Base-by-base conservation (phyloP, 2,329 filamentous ascomycete species). In the Neoscytalidium dimidiatum region DNA sequence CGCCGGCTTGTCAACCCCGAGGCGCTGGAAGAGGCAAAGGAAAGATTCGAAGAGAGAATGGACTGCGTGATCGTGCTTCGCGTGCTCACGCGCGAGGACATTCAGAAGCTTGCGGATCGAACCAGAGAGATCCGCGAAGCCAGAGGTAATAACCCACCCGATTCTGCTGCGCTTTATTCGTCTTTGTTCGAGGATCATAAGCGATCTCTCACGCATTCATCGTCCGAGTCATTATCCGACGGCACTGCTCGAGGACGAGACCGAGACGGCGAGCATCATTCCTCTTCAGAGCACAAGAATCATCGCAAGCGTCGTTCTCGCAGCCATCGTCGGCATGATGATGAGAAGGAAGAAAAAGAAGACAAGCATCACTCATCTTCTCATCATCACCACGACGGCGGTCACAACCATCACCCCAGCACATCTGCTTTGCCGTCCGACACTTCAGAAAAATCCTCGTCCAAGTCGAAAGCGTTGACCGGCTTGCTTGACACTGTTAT, bases 1-100 rank as follows among this genome's bases (percentile, higher is more conserved):
- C 88, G 94, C 64, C 88, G 90, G 69, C 85, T 96, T 64, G 94
- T 98, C 71, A 97, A 96, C 70, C 93, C 94, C 0, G 91, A 94
- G 70, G 93, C 94, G 0, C 80, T 98, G 52, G 90, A 92, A 65
- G 85, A 91, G 67, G 91, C 91, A n/a, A 91, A 95, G 71, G 94
- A 97, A 80, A 85, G 94, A 31, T 98, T 91, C 70, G 94, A 98
- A 78, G 91, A 96, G 71, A 87, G 93, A n/a, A 87, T 93, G 66
- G 93, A 97, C 73, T 96, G 93, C 76, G 93, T 98, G 66, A 97
- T 97, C 75, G 93, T 97, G 2, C 83, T 98, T 64, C 85, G 94
- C 64, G 94, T 97, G 7, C 77, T 98, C 74, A 91, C 88, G 53
- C 92, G 91, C 77, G 92, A 96, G 70, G 93, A 98, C 73, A 96